Evolutionary conservation across 768 basidiomycete species (phyloP).

Genomic region (Lactarius trivialis): DNA sequence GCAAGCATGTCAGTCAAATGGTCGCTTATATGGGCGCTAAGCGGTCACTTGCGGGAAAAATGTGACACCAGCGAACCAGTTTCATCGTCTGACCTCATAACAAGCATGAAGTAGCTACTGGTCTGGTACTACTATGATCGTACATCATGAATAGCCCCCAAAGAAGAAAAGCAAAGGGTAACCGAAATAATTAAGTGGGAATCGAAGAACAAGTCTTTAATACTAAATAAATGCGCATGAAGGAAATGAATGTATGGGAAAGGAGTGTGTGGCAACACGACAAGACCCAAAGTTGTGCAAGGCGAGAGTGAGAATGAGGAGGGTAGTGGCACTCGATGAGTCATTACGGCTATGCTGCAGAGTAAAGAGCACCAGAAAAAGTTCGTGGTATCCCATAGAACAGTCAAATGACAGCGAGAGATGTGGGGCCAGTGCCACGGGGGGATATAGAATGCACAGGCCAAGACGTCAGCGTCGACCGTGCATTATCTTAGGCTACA

Average conservation of each 20-base stretch:
- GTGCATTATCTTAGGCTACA: neutral
- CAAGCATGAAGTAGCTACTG: conserved; percentile 3
- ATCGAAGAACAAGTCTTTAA: neutral
- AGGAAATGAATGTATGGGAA: conserved; percentile 3
- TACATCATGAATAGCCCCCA: conserved; percentile 31
- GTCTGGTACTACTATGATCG: conserved; percentile 8
- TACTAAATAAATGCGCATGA: conserved; percentile 21
- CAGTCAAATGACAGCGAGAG: conserved; percentile 16
- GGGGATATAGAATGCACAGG: neutral
- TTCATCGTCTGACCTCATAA: conserved; percentile 24
- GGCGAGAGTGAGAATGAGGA: neutral
- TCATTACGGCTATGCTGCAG: conserved; percentile 1
- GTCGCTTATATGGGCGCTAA: neutral
- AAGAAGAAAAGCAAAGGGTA: conserved; percentile 1
- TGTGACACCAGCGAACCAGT: neutral
- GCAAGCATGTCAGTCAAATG: neutral
- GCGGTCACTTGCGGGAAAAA: neutral
- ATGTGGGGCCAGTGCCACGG: neutral
- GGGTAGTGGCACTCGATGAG: neutral
- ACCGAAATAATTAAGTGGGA: conserved; percentile 8
- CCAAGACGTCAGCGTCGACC: neutral
- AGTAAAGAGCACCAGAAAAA: neutral
- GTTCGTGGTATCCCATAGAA: neutral
- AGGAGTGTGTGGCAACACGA: neutral
- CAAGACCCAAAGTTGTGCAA: conserved; percentile 5